A percentile compares a stretch with the other conserved stretches of the same genome.
phyloP scores from a whole-genome alignment of 805 yeast species.

The Yarrowia alimentaria region DNA sequence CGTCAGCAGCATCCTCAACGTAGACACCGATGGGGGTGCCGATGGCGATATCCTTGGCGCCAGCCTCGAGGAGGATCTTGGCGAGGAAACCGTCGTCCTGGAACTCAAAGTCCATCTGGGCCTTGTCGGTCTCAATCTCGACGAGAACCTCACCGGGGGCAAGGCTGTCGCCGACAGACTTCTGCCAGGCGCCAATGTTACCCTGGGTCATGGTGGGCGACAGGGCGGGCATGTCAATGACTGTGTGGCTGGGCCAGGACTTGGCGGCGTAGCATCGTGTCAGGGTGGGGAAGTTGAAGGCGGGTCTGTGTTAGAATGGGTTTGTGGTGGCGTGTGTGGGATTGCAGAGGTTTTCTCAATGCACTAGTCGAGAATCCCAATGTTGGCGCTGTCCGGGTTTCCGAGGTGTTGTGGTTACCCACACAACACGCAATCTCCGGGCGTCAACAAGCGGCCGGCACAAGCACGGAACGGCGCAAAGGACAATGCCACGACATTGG shows the following conservation, averaged over 20 bases:
- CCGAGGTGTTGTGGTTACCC: no score
- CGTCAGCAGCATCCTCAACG: slow-evolving; percentile 82
- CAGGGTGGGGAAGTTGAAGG: slow-evolving; percentile 29
- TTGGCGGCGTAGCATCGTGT: slow-evolving; percentile 43
- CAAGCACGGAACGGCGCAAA: no score
- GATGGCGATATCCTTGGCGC: slow-evolving; percentile 87
- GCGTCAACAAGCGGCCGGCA: no score
- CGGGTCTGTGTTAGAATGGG: slow-evolving; percentile 23
- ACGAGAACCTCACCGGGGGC: slow-evolving; percentile 95
- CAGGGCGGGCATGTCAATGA: slow-evolving; percentile 96
- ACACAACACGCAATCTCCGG: no score
- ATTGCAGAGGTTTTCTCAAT: no score
- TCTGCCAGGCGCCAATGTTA: slow-evolving; percentile 84
- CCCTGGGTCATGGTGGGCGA: slow-evolving; percentile 99
- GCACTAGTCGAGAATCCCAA: no score
- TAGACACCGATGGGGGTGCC: slow-evolving; percentile 96
- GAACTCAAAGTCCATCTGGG: slow-evolving; percentile 96
- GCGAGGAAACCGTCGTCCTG: slow-evolving; percentile 92
- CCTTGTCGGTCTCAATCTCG: slow-evolving; percentile 97
- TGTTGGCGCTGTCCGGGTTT: no score
- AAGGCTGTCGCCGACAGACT: slow-evolving; percentile 82
- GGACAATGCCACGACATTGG: no score
- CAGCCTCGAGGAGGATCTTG: slow-evolving; percentile 77
- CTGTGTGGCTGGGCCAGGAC: slow-evolving; percentile 75
- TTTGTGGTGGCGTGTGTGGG: no score